Evolutionary conservation across 139 green algal genomes (phyloP).

Genomic region (Gonium pectorale): DNA sequence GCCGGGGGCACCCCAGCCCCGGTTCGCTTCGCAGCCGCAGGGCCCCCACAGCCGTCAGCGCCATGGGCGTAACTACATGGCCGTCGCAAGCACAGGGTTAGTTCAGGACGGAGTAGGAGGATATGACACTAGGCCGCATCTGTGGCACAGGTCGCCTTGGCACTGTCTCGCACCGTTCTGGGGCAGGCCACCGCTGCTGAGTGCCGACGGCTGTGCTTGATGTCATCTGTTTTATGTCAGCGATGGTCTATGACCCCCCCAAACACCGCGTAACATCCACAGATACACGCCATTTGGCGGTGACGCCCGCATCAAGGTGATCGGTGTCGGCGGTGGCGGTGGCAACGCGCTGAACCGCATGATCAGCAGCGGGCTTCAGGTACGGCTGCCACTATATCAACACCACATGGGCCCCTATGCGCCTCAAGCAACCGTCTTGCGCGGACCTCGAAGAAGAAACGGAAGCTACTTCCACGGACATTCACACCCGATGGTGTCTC

Average conservation of each 20-base stretch:
- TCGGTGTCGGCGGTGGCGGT: conserved; percentile 94
- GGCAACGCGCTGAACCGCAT: conserved; percentile 99
- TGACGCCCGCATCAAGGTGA: conserved; percentile 92
- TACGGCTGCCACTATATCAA: too few species aligned
- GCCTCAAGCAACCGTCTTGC: too few species aligned
- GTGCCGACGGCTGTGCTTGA: background rate
- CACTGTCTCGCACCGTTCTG: background rate
- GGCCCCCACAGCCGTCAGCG: background rate
- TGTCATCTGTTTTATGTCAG: background rate
- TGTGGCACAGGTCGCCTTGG: background rate
- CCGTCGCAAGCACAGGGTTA: conserved; percentile 24
- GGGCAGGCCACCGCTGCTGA: background rate
- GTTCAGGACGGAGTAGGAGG: background rate
- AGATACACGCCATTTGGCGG: conserved; percentile 49
- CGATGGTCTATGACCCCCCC: background rate
- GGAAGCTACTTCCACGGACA: too few species aligned
- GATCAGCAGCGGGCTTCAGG: conserved; percentile 90
- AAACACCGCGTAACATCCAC: too few species aligned
- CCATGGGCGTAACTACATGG: conserved; percentile 6
- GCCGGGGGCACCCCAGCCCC: background rate
- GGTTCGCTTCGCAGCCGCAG: background rate
- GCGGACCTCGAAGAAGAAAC: too few species aligned
- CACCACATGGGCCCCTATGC: too few species aligned
- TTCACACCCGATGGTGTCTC: too few species aligned
- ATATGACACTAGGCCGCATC: background rate